Percentiles rank a stretch among this genome's conserved stretches.
Evolutionary conservation across 2,329 filamentous ascomycete species (phyloP).

Genomic region (Verticillium klebahnii): DNA sequence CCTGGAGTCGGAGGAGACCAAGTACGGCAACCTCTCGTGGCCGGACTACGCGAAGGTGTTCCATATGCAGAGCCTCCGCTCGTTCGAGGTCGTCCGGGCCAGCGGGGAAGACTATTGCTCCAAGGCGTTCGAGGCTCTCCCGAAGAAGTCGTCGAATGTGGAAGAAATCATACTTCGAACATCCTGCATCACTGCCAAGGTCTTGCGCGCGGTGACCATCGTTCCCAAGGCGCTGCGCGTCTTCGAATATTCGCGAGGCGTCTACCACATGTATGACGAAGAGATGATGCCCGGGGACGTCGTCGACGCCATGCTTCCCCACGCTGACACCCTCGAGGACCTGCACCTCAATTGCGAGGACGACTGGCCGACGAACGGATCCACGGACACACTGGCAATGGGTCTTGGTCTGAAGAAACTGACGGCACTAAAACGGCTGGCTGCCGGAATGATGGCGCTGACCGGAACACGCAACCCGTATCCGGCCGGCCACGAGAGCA

Average conservation of each 20-base stretch:
- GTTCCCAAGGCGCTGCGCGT: neutral
- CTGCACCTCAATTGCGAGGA: conserved; percentile 8
- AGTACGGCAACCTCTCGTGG: neutral
- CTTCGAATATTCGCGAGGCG: neutral
- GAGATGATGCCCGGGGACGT: conserved; percentile 5
- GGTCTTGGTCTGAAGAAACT: neutral
- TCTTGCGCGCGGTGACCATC: neutral
- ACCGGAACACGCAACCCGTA: neutral
- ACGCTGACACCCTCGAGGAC: conserved; percentile 5
- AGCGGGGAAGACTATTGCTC: neutral
- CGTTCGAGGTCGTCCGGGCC: neutral
- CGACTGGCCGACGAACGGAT: conserved; percentile 1
- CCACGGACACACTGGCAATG: neutral
- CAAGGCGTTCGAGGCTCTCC: neutral
- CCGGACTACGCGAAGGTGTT: neutral
- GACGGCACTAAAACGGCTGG: neutral
- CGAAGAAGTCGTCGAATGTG: neutral
- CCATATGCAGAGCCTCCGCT: neutral
- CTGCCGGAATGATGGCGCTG: neutral
- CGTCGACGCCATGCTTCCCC: conserved; percentile 4
- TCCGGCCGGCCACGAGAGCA: neutral
- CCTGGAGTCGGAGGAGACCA: neutral
- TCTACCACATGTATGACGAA: neutral
- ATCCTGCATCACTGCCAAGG: neutral
- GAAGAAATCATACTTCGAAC: neutral